phyloP scores from a whole-genome alignment of 2,329 filamentous ascomycete species.

The Madurella mycetomatis region DNA sequence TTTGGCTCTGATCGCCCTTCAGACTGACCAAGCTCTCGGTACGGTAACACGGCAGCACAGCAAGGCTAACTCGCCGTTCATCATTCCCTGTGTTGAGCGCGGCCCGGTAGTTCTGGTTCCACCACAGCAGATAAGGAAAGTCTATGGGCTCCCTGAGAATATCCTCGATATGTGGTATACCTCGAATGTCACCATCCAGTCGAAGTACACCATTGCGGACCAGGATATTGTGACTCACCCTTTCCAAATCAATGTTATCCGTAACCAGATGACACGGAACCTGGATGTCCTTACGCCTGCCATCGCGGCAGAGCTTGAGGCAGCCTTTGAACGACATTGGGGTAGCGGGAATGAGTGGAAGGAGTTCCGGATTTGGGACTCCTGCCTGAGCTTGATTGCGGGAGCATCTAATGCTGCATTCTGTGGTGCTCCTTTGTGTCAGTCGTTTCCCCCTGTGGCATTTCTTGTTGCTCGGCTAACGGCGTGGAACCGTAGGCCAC shows the following conservation, averaged over 20 bases:
- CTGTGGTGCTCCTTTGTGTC: too few relatives aligned
- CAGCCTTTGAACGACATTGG: background rate
- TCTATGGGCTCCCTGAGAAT: background rate
- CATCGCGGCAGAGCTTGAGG: background rate
- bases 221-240: background rate
- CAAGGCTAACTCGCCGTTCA: background rate
- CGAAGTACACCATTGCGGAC: background rate
- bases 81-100: conserved; percentile 1
- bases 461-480: too few relatives aligned
- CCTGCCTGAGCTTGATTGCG: too few relatives aligned
- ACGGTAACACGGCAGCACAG: background rate
- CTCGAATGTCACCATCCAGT: background rate
- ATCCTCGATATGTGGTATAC: background rate
- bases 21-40: too few relatives aligned
- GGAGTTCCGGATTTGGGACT: too few relatives aligned
- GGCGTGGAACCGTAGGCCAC: background rate
- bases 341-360: too few relatives aligned
- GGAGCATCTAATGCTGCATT: too few relatives aligned
- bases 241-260: background rate
- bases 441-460: too few relatives aligned
- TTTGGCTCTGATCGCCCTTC: too few relatives aligned
- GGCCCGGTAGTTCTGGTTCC: background rate
- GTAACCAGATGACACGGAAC: conserved; percentile 2
- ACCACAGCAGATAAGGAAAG: background rate
- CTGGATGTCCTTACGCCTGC: background rate